These are phyloP conservation scores for Chenopodium berlandieri DNA, from an alignment of 148 eudicot genomes.

Conservation along the genomic window DNA sequence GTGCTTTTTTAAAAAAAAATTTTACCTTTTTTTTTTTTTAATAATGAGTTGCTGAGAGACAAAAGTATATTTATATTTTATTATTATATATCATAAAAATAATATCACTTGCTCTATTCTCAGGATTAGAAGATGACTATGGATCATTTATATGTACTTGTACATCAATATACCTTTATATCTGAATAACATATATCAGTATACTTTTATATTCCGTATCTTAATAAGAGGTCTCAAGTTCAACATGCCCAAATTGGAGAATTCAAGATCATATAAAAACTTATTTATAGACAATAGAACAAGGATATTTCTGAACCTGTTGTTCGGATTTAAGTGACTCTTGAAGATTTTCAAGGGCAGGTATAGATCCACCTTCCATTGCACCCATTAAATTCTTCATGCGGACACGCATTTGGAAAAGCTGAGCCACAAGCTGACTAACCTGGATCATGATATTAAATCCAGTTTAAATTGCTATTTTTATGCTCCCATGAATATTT, in stretches of 20 bases:
- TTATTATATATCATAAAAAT: too few species aligned
- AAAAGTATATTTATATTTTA: too few species aligned
- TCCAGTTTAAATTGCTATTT: not conserved
- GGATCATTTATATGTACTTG: too few species aligned
- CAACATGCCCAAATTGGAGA: not conserved
- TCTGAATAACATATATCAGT: too few species aligned
- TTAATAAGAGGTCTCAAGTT: not conserved
- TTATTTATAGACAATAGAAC: not conserved
- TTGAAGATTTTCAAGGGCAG: conserved; percentile 73
- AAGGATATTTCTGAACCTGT: conserved; percentile 42
- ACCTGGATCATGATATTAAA: conserved; percentile 52
- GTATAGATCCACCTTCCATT: conserved; percentile 95
- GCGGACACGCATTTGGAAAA: conserved; percentile 93
- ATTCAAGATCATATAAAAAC: not conserved
- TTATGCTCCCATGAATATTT: not conserved
- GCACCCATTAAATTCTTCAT: conserved; percentile 97
- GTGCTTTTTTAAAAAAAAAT: not conserved
- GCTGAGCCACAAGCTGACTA: conserved; percentile 89
- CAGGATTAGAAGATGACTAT: too few species aligned
- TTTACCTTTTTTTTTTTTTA: too few species aligned
- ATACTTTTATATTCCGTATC: too few species aligned
- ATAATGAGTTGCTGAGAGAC: too few species aligned
- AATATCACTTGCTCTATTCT: too few species aligned
- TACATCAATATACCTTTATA: too few species aligned
- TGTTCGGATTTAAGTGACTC: conserved; percentile 79